Percentiles rank a stretch among this genome's conserved stretches.
Conservation (phyloP, 179 eudicot species). For the Pouteria campechiana region DNA sequence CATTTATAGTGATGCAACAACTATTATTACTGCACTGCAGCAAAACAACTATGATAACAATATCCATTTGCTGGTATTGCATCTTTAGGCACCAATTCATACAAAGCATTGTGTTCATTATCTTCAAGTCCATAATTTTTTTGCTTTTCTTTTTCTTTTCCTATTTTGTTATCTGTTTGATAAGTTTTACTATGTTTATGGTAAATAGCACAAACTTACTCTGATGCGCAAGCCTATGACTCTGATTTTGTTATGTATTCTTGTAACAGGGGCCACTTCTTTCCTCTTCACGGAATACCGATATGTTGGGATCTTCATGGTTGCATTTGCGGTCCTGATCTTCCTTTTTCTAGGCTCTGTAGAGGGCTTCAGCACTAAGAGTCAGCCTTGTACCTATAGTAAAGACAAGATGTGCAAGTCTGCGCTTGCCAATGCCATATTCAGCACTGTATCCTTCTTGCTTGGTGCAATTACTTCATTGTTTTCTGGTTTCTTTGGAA, state of each 20-base stretch:
- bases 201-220: too few relatives aligned
- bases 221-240: too few relatives aligned
- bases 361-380: constrained; percentile 20
- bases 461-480: constrained; percentile 35
- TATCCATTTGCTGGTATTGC: too few relatives aligned
- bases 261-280: constrained; percentile 23
- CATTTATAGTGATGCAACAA: too few relatives aligned
- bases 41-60: too few relatives aligned
- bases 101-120: too few relatives aligned
- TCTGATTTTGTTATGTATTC: not conserved
- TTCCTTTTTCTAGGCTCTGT: constrained; percentile 27
- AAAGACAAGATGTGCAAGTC: constrained; percentile 27
- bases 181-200: too few relatives aligned
- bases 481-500: constrained; percentile 34
- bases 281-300: constrained; percentile 19
- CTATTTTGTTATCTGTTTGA: too few relatives aligned
- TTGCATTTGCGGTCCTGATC: constrained; percentile 12
- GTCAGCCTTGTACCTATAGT: constrained; percentile 26
- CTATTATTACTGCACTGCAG: too few relatives aligned
- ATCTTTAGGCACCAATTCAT: too few relatives aligned
- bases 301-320: constrained; percentile 22
- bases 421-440: constrained; percentile 30
- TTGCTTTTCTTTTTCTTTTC: too few relatives aligned
- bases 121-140: too few relatives aligned
- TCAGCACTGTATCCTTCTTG: constrained; percentile 30